These are phyloP conservation scores for Fonsecaea nubica DNA, from an alignment of 2,329 filamentous ascomycete genomes.

Conservation along the genomic window DNA sequence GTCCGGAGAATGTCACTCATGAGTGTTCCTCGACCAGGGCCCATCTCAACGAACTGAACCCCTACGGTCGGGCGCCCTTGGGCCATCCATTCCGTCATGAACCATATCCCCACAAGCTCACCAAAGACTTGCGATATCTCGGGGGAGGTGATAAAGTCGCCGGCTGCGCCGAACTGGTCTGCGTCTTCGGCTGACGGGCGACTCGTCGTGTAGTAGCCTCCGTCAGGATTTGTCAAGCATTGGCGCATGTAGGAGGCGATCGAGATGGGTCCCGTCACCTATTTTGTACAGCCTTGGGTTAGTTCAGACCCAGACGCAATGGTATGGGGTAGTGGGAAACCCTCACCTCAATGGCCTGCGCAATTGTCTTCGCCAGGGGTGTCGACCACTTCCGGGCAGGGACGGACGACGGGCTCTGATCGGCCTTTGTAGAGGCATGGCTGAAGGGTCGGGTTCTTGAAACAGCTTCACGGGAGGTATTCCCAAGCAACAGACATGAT, in stretches of 20 bases:
- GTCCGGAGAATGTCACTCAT: constrained; percentile 97
- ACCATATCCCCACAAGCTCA: constrained; percentile 91
- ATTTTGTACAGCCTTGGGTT: constrained; percentile 2
- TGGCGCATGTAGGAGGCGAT: constrained; percentile 98
- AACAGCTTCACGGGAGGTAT: background rate
- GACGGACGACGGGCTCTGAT: constrained; percentile 9
- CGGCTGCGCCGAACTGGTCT: constrained; percentile 90
- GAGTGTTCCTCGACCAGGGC: constrained; percentile 89
- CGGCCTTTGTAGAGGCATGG: constrained; percentile 3
- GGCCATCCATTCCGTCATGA: constrained; percentile 94
- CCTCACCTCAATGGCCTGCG: constrained; percentile 80
- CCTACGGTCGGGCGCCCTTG: constrained; percentile 77
- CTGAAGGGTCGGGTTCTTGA: constrained; percentile 11
- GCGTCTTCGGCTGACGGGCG: constrained; percentile 59
- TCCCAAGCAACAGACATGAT: background rate
- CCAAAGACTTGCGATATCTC: constrained; percentile 98
- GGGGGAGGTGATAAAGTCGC: constrained; percentile 95
- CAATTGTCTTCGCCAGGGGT: constrained; percentile 84
- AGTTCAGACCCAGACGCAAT: background rate
- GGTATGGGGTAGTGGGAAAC: constrained; percentile 21
- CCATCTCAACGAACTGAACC: constrained; percentile 90
- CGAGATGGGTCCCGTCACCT: constrained; percentile 88
- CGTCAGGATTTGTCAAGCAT: constrained; percentile 88
- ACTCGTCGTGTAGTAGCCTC: constrained; percentile 89
- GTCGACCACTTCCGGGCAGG: constrained; percentile 80